Base-by-base conservation (phyloP, 352 stramenopile genomes). In the Phytophthora cryptogea region DNA sequence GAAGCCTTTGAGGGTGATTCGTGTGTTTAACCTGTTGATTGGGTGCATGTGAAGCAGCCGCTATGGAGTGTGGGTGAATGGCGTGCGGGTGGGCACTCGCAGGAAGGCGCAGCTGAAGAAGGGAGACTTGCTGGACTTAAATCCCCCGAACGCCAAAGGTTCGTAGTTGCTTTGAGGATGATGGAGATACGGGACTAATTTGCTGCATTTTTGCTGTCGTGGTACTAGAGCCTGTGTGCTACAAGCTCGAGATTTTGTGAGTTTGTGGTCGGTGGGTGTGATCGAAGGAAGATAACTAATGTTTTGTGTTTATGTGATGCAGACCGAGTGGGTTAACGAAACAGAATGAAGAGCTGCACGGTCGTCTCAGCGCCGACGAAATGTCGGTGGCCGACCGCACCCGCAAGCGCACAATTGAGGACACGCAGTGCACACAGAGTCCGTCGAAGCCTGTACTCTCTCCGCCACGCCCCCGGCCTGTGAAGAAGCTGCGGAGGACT, bases 21-120 rank as follows among this genome's bases (percentile, higher is more conserved):
- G n/a, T 23, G 20, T 23, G 20, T 3, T 2, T 23, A 23, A 23
- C 20, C 20, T 2, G n/a, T n/a, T n/a, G n/a, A n/a, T n/a, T n/a
- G n/a, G n/a, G n/a, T 62, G 39, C 2, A 5, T 58, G 43, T 10
- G 20, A 61, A 54, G 26, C 53, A 88, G 76, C 67, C 77, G 68
- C 43, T 72, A 83, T 33, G 77, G 72, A 35, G 66, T 85, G 5
- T 92, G 72, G 44, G 67, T 90, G 36, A 78, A 92, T 50, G 49
- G 65, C 46, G 57, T 59, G 54, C 68, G 60, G 30, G 40, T 90
- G 1, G 73, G 75, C 5, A 60, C 64, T 10, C 45, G 36, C 1
- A 70, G 69, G 14, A 70, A 67, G 28, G 43, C 44, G 11, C 13
- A 14, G 30, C 16, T 90, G 1, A 47, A 63, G 20, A 51, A 69